Evolutionary conservation across 2,329 filamentous ascomycete species (phyloP).

Genomic region (Nemania bipapillata): DNA sequence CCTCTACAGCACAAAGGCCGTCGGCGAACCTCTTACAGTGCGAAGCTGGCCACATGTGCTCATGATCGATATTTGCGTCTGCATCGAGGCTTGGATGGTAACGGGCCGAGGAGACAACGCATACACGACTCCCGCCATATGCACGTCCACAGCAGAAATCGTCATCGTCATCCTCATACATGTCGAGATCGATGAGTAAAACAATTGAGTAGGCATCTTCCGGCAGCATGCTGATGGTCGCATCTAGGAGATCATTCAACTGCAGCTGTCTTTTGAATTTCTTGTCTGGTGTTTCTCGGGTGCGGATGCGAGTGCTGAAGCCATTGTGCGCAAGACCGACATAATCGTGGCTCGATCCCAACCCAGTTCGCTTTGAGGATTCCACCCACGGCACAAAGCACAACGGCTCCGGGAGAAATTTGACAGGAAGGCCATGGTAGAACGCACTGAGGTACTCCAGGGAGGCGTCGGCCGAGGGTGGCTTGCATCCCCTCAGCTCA

Average conservation of each 20-base stretch:
- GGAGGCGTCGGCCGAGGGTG: constrained; percentile 49
- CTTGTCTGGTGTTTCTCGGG: constrained; percentile 60
- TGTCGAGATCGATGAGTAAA: constrained; percentile 68
- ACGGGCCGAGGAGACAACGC: constrained; percentile 69
- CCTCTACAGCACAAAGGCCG: constrained; percentile 48
- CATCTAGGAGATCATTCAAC: constrained; percentile 70
- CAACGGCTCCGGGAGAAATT: constrained; percentile 55
- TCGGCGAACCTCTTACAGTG: constrained; percentile 68
- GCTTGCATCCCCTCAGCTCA: constrained; percentile 9
- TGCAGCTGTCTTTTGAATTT: constrained; percentile 65
- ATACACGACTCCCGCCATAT: constrained; percentile 71
- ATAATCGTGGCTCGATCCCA: constrained; percentile 17
- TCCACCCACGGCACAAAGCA: constrained; percentile 62
- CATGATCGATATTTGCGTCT: constrained; percentile 53
- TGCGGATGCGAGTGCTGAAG: constrained; percentile 62
- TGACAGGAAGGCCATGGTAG: constrained; percentile 66
- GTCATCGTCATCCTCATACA: constrained; percentile 73
- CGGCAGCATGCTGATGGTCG: constrained; percentile 64
- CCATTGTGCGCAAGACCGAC: constrained; percentile 41
- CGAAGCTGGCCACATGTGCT: constrained; percentile 72
- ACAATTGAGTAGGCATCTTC: constrained; percentile 68
- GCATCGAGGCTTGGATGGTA: constrained; percentile 66
- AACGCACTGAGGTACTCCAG: constrained; percentile 57
- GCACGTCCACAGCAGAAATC: constrained; percentile 74
- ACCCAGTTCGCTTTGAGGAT: constrained; percentile 30